Evolutionary conservation across 345 rosid genomes (phyloP), one percentile per base, ranked within the genome.

Genomic region (Heritiera fomes): DNA sequence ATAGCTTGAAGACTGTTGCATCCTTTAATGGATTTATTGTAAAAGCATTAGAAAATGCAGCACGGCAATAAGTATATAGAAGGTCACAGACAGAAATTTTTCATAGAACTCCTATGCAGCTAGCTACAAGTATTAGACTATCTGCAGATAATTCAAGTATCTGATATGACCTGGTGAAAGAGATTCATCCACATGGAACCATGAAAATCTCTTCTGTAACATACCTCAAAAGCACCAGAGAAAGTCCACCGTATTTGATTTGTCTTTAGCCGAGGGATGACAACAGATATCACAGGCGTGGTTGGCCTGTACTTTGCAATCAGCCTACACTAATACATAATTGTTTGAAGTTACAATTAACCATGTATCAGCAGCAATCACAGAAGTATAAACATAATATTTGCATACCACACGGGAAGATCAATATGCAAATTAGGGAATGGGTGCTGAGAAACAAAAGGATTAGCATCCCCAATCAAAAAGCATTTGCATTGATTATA

Each of bases 251-350:
- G 84, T 55, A 92, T 76, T 79, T 92, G 92, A 83, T 92, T 87
- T 64, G 97, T 86, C 87, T 84, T 90, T 49, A 92, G 90, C 28
- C 85, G 89, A 41, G 97, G 97, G 80, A 92, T 85, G 72, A 92
- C 97, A 83, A 92, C 97, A 75, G 97, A 92, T 59, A 90, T 72
- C 75, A 92, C 94, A 20, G 94, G 97, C 97, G 89, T 90, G 69
- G 91, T 85, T 17, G 97, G 97, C 81, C 93, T 89, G 72, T 92
- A 92, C 88, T 92, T 92, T 46, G 97, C 93, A 78, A 92, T 84
- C 86, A 92, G 79, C 78, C 92, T 92, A 23, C 43, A 38, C 13
- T 50, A 28, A 20, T 30, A 28, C 58, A 28, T 13, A 70, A 47
- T 12, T 0, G 0, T 12, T 20, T 32, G 18, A 50, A 67, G 17